Evolutionary conservation across 306 rosid species (phyloP), one percentile per base, ranked within the genome.

Genomic region (Cicer cuneatum): DNA sequence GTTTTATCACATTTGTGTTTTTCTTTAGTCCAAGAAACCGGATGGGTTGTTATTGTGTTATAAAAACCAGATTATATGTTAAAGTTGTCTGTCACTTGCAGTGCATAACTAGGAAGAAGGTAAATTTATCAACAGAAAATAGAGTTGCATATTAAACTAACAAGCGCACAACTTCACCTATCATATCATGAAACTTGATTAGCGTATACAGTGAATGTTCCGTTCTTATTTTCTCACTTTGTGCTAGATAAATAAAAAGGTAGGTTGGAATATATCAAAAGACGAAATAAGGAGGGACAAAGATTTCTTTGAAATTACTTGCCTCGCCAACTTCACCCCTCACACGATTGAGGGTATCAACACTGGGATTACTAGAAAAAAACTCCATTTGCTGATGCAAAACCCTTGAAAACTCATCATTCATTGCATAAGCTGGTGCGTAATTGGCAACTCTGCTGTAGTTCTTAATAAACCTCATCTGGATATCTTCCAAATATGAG

Each of bases 391-490:
- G 99, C 72, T 92, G 99, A 82, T 95, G 99, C 78, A 95, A 79
- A 58, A 95, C 99, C 83, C 99, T 89, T 46, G 99, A 95, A 80
- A 95, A 95, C 67, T 95, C 99, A 37, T 95, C 99, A 57, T 95
- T 95, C 99, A 95, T 95, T 39, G 99, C 95, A 87, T 95, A 95
- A 33, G 99, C 99, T 46, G 96, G 96, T 13, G 99, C 93, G 70
- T 85, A 84, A 15, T 78, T 78, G 21, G 97, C 99, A 74, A 95
- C 98, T 84, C 90, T 86, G 49, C 96, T 84, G 47, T 95, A 95
- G 83, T 95, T 95, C 79, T 95, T 95, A 98, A 95, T 95, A 81
- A 95, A 95, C 79, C 99, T 90, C 99, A 95, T 95, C 66, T 90
- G 97, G 73, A 90, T 75, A 80, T 95, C 99, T 84, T 95, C 99